These are phyloP conservation scores for Didymella sp. DNA, from an alignment of 2,329 filamentous ascomycete genomes.

Conservation along the genomic window DNA sequence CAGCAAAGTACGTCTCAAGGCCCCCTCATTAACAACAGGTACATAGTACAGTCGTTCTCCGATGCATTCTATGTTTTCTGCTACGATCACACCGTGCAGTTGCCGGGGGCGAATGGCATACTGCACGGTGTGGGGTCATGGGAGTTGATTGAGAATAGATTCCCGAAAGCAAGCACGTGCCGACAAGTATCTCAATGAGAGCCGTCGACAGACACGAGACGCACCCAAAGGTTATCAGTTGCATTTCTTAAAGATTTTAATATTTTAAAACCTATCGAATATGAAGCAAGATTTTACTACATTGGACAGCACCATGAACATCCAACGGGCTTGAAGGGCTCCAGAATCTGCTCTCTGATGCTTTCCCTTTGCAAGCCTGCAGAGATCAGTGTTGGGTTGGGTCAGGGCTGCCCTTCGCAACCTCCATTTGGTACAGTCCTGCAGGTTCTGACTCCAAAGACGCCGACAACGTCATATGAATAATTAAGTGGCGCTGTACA, in stretches of 20 bases:
- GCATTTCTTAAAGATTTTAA: neutral
- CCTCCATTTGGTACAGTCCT: neutral
- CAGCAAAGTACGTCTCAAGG: neutral
- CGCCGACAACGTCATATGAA: neutral
- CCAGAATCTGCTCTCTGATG: no score
- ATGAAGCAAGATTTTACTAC: no score
- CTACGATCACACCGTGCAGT: constrained; percentile 14
- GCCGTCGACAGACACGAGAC: neutral
- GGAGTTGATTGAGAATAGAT: neutral
- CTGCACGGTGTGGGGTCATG: constrained; percentile 2
- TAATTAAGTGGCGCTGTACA: neutral
- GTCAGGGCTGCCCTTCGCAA: neutral
- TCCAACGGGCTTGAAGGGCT: no score
- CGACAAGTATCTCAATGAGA: neutral
- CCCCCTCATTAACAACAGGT: constrained; percentile 9
- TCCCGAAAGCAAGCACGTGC: neutral
- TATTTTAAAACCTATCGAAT: no score
- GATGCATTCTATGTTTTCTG: constrained; percentile 8
- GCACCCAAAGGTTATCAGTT: neutral
- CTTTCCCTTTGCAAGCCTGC: no score
- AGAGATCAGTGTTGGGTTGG: no score
- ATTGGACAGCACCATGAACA: no score
- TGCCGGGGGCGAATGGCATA: constrained; percentile 1
- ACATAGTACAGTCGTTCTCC: neutral
- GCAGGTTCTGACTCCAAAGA: neutral